phyloP scores from a whole-genome alignment of 129 eudicot species.

The Pittosporum tobira region DNA sequence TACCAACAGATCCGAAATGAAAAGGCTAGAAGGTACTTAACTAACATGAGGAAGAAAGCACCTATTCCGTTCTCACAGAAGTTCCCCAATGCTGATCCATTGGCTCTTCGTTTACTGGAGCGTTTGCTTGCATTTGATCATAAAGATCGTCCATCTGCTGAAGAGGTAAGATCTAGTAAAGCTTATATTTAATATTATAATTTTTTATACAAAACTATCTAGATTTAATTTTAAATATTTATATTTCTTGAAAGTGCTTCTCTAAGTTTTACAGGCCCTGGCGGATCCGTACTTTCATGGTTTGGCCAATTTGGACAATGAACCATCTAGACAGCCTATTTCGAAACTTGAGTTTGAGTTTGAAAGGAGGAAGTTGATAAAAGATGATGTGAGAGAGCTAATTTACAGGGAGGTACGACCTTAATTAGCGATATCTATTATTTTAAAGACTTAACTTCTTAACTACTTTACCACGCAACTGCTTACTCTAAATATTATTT shows the following conservation, averaged over 20 bases:
- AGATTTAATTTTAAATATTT: background rate
- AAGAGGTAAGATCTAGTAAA: slow-evolving; percentile 54
- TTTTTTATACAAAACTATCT: slow-evolving; percentile 3
- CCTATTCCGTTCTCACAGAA: slow-evolving; percentile 64
- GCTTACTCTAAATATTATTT: slow-evolving; percentile 32
- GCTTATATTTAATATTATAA: slow-evolving; percentile 11
- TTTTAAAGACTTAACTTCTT: background rate
- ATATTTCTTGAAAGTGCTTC: slow-evolving; percentile 23
- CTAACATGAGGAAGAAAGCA: slow-evolving; percentile 53
- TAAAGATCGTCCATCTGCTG: slow-evolving; percentile 76
- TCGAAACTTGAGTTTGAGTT: slow-evolving; percentile 86
- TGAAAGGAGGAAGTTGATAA: slow-evolving; percentile 67
- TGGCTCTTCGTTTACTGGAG: slow-evolving; percentile 74
- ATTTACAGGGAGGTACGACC: slow-evolving; percentile 83
- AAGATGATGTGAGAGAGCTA: slow-evolving; percentile 81
- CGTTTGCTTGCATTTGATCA: slow-evolving; percentile 89
- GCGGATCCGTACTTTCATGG: slow-evolving; percentile 76
- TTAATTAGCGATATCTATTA: slow-evolving; percentile 8
- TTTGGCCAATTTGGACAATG: slow-evolving; percentile 69
- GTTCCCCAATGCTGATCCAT: slow-evolving; percentile 70
- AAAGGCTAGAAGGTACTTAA: slow-evolving; percentile 82
- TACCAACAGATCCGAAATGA: slow-evolving; percentile 72
- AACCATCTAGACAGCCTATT: slow-evolving; percentile 74
- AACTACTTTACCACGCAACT: slow-evolving; percentile 10
- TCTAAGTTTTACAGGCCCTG: slow-evolving; percentile 49